Conservation (phyloP, 768 basidiomycete species). For the Rhodotorula toruloides region DNA sequence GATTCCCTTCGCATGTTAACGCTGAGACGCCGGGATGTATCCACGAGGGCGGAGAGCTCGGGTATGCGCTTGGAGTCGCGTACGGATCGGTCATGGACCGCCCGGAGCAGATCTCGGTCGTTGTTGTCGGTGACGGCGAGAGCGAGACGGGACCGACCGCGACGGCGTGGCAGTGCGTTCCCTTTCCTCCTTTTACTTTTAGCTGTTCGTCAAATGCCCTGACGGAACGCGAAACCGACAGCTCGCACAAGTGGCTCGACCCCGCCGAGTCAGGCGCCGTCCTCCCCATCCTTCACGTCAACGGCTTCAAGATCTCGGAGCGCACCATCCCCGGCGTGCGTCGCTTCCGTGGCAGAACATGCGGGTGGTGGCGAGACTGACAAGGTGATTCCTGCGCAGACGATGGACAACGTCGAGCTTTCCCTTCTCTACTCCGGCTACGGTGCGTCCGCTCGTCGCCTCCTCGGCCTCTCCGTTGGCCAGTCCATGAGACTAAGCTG, state of each 20-base stretch:
- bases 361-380: not conserved
- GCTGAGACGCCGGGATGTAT: conserved; percentile 83
- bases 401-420: conserved; percentile 84
- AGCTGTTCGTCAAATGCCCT: too few species aligned
- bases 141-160: conserved; percentile 47
- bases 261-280: conserved; percentile 84
- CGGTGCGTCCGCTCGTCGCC: not conserved
- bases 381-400: conserved; percentile 37
- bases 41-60: conserved; percentile 82
- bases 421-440: conserved; percentile 63
- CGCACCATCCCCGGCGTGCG: conserved; percentile 71
- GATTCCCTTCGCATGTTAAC: conserved; percentile 60
- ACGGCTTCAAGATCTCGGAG: conserved; percentile 82
- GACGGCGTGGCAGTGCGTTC: conserved; percentile 44
- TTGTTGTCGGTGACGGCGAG: conserved; percentile 84
- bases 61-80: conserved; percentile 75
- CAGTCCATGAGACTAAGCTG: not conserved
- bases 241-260: conserved; percentile 82
- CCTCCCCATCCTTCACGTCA: conserved; percentile 76
- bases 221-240: conserved; percentile 45
- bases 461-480: not conserved
- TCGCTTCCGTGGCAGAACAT: not conserved
- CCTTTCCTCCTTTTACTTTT: not conserved
- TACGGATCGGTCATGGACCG: conserved; percentile 90
- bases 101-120: conserved; percentile 72